Evolutionary conservation across 805 yeast genomes (phyloP).

Genomic region (Metschnikowia orientalis): DNA sequence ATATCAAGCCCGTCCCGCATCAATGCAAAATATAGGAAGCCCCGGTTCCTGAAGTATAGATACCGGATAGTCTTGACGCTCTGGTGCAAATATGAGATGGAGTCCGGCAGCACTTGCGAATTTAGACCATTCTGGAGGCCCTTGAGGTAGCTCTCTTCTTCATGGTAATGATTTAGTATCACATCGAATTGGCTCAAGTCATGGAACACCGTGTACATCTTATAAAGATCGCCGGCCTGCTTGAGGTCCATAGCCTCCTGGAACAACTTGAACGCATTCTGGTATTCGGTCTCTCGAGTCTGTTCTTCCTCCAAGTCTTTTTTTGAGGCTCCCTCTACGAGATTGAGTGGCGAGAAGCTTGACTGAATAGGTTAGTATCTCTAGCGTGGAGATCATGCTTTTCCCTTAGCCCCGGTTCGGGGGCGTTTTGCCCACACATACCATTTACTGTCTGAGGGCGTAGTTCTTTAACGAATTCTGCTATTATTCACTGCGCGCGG

Average conservation of each 20-base stretch:
- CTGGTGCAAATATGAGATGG: conserved; percentile 51
- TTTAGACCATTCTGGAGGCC: conserved; percentile 38
- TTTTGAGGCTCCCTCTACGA: conserved; percentile 66
- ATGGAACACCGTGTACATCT: conserved; percentile 54
- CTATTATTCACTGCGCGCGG: too few species aligned
- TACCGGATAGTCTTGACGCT: conserved; percentile 71
- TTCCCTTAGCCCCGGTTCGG: too few species aligned
- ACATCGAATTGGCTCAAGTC: conserved; percentile 67
- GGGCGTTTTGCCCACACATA: too few species aligned
- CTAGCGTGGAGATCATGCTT: too few species aligned
- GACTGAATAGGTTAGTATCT: conserved; percentile 42
- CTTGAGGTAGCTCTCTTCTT: conserved; percentile 33
- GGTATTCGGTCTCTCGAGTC: conserved; percentile 85
- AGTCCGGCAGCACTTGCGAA: conserved; percentile 32
- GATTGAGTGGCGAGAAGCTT: conserved; percentile 73
- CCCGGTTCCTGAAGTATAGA: conserved; percentile 76
- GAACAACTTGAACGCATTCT: conserved; percentile 74
- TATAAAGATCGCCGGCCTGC: conserved; percentile 41
- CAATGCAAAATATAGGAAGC: conserved; percentile 56
- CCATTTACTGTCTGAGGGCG: too few species aligned
- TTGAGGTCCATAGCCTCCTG: conserved; percentile 67
- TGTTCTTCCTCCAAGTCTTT: conserved; percentile 69
- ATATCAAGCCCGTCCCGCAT: conserved; percentile 18
- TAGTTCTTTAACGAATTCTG: too few species aligned
- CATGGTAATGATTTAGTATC: conserved; percentile 42